Percentiles rank a stretch among this genome's conserved stretches.
Evolutionary conservation across 1,284 basidiomycete genomes (phyloP).

Genomic region (Apiotrichum siamense): DNA sequence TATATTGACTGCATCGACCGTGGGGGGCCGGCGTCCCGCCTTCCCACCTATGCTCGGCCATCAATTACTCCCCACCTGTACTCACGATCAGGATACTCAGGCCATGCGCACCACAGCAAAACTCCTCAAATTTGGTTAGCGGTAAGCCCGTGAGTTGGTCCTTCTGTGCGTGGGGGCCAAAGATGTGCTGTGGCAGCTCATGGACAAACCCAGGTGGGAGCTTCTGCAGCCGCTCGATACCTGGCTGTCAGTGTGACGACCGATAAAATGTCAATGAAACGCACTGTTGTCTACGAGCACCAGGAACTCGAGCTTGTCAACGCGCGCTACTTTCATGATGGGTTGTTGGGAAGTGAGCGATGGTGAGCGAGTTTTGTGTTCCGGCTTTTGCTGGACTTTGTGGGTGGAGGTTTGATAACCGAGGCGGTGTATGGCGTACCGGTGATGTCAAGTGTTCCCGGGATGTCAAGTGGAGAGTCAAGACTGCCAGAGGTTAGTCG

Average conservation of each 20-base stretch:
- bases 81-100: conserved; percentile 68
- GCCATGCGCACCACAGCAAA: conserved; percentile 77
- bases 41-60: no score
- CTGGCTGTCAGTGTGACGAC: conserved; percentile 1
- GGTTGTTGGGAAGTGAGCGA: neutral
- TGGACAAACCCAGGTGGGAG: conserved; percentile 69
- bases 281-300: conserved; percentile 39
- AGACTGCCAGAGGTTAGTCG: no score
- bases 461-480: no score
- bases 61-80: conserved; percentile 1
- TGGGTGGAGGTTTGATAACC: no score
- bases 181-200: conserved; percentile 61
- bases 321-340: conserved; percentile 9
- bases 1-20: no score
- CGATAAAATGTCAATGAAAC: neutral
- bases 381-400: no score
- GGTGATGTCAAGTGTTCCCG: no score
- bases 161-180: conserved; percentile 35
- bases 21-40: no score
- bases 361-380: neutral
- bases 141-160: conserved; percentile 56
- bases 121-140: conserved; percentile 63
- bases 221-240: conserved; percentile 59
- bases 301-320: conserved; percentile 38
- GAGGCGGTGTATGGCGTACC: no score